phyloP scores from a whole-genome alignment of 139 green algal genomes.

The Chlorella sp. region DNA sequence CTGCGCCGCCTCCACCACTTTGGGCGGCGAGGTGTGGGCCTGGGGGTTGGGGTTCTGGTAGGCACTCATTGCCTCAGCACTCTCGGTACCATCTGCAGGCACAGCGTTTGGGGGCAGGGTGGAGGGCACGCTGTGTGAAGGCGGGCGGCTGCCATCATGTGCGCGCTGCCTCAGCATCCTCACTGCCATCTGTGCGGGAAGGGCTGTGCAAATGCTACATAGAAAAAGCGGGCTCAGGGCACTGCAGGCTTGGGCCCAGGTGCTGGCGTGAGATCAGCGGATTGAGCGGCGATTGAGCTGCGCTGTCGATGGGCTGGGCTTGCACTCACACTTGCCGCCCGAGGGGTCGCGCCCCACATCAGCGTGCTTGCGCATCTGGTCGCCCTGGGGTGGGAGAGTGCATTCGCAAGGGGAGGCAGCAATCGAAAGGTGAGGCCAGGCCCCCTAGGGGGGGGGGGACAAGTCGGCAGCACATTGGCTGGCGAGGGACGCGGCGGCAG shows the following conservation, averaged over 20 bases:
- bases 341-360: neutral
- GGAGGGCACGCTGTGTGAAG: neutral
- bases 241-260: too few relatives aligned
- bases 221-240: too few relatives aligned
- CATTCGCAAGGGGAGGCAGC: neutral
- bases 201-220: too few relatives aligned
- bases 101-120: too few relatives aligned
- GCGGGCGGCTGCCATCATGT: neutral
- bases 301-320: too few relatives aligned
- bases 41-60: neutral
- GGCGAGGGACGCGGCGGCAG: too few relatives aligned
- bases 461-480: too few relatives aligned
- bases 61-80: neutral
- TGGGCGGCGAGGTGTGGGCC: neutral
- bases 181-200: too few relatives aligned
- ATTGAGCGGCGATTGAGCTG: too few relatives aligned
- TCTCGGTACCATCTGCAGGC: neutral
- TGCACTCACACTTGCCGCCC: slow-evolving; percentile 3
- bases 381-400: neutral
- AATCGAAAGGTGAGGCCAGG: too few relatives aligned
- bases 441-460: too few relatives aligned
- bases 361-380: neutral
- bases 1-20: slow-evolving; percentile 9
- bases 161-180: neutral
- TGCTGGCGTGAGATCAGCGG: too few relatives aligned